Base-by-base conservation (phyloP, 2,329 filamentous ascomycete genomes). In the Daldinia sp. region DNA sequence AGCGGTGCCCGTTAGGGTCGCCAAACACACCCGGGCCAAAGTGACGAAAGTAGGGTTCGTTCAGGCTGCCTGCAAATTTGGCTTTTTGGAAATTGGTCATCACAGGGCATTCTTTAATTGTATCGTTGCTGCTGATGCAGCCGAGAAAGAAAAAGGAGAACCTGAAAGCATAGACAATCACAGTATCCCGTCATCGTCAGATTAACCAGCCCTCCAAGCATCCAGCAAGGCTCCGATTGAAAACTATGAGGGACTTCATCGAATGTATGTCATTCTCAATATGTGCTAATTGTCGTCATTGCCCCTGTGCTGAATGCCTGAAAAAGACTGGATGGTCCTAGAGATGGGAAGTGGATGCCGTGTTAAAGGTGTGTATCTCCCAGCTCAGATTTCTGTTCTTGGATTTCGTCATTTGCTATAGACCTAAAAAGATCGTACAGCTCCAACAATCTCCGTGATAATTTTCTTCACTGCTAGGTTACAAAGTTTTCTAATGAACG, bases 51-150 rank as follows among this genome's bases (percentile, higher is more conserved):
- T 29, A 15, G 39, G 17, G 61, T 29, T 68, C 39, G 71, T 67
- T 71, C 72, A 74, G 69, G 80, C 74, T 83, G 80, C 73, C 81
- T 84, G 80, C 81, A 83, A 84, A 81, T 84, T 84, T 84, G 82
- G 82, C 82, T 84, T 83, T 82, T 83, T 83, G 82, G 82, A 79
- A n/a, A 75, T 80, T 74, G 70, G 77, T 84, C 82, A 84, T 84
- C 82, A 83, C 75, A 66, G 81, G 81, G 80, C 73, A 37, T 68
- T 73, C 70, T 72, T 71, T 68, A 69, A 60, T 57, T 51, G 62
- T 67, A 61, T 61, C 23, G 54, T 61, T 21, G 54, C 68, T 60
- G 68, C 65, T 63, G 56, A 27, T 52, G 57, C 61, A 71, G 64
- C 58, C 61, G 50, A 58, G 39, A 29, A 56, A 61, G 29, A 27